These are phyloP conservation scores for Nicotiana sylvestris DNA, from an alignment of 257 asterid genomes.

Conservation along the genomic window DNA sequence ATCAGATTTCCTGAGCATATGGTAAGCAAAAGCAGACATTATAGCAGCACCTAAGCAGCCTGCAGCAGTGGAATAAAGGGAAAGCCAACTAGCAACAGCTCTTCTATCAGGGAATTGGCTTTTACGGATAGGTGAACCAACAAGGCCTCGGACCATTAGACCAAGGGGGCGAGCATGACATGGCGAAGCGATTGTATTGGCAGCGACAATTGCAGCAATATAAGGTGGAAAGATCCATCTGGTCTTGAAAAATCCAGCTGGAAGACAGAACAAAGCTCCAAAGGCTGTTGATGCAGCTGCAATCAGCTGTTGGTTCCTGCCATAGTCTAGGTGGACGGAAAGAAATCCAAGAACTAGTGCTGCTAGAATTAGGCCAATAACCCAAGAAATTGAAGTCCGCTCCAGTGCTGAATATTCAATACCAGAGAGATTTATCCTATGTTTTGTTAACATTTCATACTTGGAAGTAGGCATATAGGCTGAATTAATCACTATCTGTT, in stretches of 20 bases:
- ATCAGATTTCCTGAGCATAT: slow-evolving; percentile 60
- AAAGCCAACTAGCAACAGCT: slow-evolving; percentile 58
- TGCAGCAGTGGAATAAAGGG: slow-evolving; percentile 67
- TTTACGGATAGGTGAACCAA: slow-evolving; percentile 44
- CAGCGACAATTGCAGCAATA: slow-evolving; percentile 58
- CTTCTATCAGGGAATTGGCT: slow-evolving; percentile 46
- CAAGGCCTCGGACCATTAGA: slow-evolving; percentile 65
- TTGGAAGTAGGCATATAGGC: slow-evolving; percentile 28
- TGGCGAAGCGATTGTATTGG: slow-evolving; percentile 60
- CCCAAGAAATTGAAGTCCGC: slow-evolving; percentile 86
- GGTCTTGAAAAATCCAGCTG: slow-evolving; percentile 69
- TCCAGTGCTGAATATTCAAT: slow-evolving; percentile 52
- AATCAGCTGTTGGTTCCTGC: slow-evolving; percentile 53
- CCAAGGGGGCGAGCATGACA: slow-evolving; percentile 75
- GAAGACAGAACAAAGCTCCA: slow-evolving; percentile 90
- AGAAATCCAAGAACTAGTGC: slow-evolving; percentile 59
- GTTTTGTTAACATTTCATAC: slow-evolving; percentile 50
- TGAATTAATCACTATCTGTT: neutral
- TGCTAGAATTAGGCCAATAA: slow-evolving; percentile 60
- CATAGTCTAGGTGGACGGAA: slow-evolving; percentile 63
- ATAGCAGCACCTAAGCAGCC: slow-evolving; percentile 69
- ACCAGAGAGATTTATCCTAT: slow-evolving; percentile 40
- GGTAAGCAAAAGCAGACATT: slow-evolving; percentile 63
- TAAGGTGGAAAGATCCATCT: slow-evolving; percentile 80
- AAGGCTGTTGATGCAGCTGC: slow-evolving; percentile 69